These are phyloP conservation scores for Camellia sinensis DNA, from an alignment of 148 eudicot genomes.

Conservation along the genomic window DNA sequence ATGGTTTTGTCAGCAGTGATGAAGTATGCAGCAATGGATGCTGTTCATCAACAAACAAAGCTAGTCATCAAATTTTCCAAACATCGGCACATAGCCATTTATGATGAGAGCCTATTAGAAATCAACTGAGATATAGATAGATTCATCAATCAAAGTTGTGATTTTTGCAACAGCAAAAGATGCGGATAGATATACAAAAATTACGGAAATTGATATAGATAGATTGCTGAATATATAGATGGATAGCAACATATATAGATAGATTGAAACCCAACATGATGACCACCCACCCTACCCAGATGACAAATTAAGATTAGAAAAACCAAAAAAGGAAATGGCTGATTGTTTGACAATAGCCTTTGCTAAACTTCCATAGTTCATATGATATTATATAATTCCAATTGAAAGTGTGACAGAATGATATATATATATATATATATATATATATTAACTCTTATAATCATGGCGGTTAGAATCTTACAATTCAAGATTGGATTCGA, in stretches of 20 bases:
- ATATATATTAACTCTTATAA: no score
- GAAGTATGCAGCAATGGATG: constrained; percentile 74
- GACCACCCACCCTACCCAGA: neutral
- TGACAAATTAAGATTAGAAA: neutral
- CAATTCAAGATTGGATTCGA: no score
- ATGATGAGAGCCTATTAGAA: neutral
- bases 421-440: neutral
- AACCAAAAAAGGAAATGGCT: neutral
- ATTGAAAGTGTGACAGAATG: neutral
- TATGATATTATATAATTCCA: neutral
- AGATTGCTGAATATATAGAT: neutral
- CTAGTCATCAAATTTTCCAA: neutral
- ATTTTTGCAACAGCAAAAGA: no score
- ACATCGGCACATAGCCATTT: neutral
- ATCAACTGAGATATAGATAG: neutral
- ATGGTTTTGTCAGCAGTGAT: constrained; percentile 82
- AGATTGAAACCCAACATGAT: neutral
- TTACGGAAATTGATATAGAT: neutral
- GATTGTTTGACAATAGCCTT: neutral
- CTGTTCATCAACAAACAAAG: constrained; percentile 30
- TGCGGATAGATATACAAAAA: no score
- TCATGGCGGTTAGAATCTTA: no score
- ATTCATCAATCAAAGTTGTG: neutral
- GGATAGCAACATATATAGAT: neutral
- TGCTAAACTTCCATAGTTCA: neutral